phyloP scores from a whole-genome alignment of 2,329 filamentous ascomycete genomes.

The Lasiodiplodia gonubiensis region DNA sequence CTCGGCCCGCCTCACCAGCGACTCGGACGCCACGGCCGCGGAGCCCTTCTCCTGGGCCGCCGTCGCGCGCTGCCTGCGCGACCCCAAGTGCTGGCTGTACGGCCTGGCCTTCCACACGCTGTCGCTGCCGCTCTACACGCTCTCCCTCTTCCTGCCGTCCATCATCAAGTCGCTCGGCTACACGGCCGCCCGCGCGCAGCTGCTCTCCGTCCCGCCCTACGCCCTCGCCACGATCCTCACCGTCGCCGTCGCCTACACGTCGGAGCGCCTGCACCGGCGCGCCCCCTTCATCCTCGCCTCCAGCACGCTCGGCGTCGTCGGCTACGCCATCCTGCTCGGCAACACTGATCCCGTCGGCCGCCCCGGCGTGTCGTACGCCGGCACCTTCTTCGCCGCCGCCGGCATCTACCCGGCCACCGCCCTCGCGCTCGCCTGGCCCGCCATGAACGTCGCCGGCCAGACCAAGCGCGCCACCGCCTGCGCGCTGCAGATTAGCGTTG shows the following conservation, averaged over 20 bases:
- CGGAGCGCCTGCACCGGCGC: slow-evolving; percentile 41
- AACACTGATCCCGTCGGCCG: slow-evolving; percentile 38
- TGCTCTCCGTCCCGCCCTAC: slow-evolving; percentile 55
- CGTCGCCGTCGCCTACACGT: slow-evolving; percentile 42
- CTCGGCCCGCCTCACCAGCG: slow-evolving; percentile 66
- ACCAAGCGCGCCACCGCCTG: slow-evolving; percentile 59
- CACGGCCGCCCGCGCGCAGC: slow-evolving; percentile 49
- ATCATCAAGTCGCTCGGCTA: slow-evolving; percentile 54
- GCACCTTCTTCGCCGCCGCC: slow-evolving; percentile 46
- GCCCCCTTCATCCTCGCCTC: slow-evolving; percentile 45
- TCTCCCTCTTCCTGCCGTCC: slow-evolving; percentile 55
- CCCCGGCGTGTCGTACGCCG: slow-evolving; percentile 46
- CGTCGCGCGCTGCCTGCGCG: slow-evolving; percentile 67
- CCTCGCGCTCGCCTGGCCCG: slow-evolving; percentile 55
- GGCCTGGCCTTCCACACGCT: slow-evolving; percentile 74
- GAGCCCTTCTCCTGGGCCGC: slow-evolving; percentile 73
- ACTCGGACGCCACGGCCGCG: slow-evolving; percentile 71
- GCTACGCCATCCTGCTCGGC: slow-evolving; percentile 47
- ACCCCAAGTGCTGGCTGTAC: slow-evolving; percentile 75
- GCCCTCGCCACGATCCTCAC: slow-evolving; percentile 46
- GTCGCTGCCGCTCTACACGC: slow-evolving; percentile 58
- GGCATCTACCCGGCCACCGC: slow-evolving; percentile 49
- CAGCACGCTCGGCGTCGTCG: slow-evolving; percentile 41
- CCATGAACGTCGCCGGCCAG: slow-evolving; percentile 60
- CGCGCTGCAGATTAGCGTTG: slow-evolving; percentile 57